These are phyloP conservation scores for maize (Zea mays) DNA, from an alignment of 176 grass and related monocot genomes.

Conservation along the genomic window DNA sequence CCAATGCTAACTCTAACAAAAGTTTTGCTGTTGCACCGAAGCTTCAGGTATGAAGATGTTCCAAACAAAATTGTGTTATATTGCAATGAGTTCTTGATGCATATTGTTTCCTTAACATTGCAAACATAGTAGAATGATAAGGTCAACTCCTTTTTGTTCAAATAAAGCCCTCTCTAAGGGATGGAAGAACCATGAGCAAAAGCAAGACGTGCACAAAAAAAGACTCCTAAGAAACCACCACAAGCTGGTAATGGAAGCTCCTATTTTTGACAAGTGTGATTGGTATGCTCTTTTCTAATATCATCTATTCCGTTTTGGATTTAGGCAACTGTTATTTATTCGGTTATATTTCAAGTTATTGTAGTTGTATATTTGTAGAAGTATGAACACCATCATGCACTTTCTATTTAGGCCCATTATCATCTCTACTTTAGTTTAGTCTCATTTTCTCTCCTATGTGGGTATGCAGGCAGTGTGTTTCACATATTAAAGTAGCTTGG, in stretches of 20 bases:
- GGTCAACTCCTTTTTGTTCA: too few relatives aligned
- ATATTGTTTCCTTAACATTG: too few relatives aligned
- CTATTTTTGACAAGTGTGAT: too few relatives aligned
- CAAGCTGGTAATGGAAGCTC: too few relatives aligned
- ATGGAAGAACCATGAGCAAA: too few relatives aligned
- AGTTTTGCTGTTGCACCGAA: conserved; percentile 23
- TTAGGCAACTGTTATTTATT: not conserved
- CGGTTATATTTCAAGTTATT: conserved; percentile 12
- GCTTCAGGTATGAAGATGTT: conserved; percentile 34
- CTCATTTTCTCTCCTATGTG: conserved; percentile 19
- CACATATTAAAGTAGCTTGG: conserved; percentile 79
- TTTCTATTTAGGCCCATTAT: conserved; percentile 13
- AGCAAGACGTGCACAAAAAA: too few relatives aligned
- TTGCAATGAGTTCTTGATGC: too few relatives aligned
- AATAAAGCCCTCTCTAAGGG: too few relatives aligned
- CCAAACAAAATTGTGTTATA: not conserved
- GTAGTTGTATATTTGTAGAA: not conserved
- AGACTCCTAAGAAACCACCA: too few relatives aligned
- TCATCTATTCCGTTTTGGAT: not conserved
- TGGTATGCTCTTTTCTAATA: conserved; percentile 50
- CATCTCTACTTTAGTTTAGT: not conserved
- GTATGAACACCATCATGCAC: too few relatives aligned
- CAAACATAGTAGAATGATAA: too few relatives aligned
- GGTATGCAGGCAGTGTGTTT: conserved; percentile 57
- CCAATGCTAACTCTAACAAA: conserved; percentile 26